phyloP scores from a whole-genome alignment of 148 eudicot genomes.

The Persicaria maculosa region DNA sequence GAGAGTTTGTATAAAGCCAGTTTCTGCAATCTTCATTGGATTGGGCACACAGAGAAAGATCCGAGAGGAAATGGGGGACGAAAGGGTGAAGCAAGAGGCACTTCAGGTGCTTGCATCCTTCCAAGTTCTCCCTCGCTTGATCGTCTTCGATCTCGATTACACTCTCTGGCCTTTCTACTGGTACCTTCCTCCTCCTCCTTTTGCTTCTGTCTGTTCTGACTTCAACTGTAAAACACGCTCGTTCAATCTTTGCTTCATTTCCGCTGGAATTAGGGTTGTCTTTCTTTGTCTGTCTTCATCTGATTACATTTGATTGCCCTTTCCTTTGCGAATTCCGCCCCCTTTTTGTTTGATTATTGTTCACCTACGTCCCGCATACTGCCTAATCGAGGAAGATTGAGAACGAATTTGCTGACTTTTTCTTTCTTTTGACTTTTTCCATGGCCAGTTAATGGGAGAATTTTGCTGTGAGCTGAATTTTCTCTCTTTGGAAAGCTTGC shows the following conservation, averaged over 20 bases:
- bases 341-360: not conserved
- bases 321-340: not conserved
- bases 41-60: conserved; percentile 1
- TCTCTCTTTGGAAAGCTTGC: not conserved
- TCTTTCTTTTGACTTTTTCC: not conserved
- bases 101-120: conserved; percentile 39
- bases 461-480: not conserved
- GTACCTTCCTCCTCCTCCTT: conserved; percentile 16
- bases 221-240: not conserved
- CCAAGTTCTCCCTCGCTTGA: conserved; percentile 53
- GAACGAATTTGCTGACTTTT: not conserved
- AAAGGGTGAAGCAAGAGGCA: conserved; percentile 50
- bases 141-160: conserved; percentile 74
- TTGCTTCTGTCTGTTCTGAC: not conserved
- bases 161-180: conserved; percentile 79
- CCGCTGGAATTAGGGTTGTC: not conserved
- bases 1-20: no score
- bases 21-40: not conserved
- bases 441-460: not conserved
- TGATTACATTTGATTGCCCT: not conserved
- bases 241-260: conserved; percentile 3
- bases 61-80: conserved; percentile 37
- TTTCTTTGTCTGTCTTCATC: not conserved
- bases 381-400: not conserved
- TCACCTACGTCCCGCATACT: not conserved